Evolutionary conservation across 192 early-diverging fungal species (phyloP).

Genomic region (Dissophora ornata): DNA sequence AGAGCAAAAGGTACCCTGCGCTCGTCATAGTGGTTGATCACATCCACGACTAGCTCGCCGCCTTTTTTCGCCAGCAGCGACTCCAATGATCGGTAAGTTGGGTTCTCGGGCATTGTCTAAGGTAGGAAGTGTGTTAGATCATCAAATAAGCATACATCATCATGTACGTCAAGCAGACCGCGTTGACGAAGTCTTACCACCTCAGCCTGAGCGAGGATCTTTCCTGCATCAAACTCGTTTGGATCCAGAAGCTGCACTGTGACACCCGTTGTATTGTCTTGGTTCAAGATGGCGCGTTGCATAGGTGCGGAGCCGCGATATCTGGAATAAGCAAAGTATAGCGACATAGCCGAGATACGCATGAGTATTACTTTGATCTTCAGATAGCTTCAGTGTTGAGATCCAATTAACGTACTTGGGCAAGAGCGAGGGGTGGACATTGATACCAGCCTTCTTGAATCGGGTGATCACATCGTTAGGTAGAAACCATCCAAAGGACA

Average conservation of each 20-base stretch:
- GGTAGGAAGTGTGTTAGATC: too few relatives aligned
- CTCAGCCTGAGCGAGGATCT: slow-evolving; percentile 76
- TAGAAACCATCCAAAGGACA: slow-evolving; percentile 93
- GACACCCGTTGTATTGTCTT: slow-evolving; percentile 79
- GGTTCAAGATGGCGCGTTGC: slow-evolving; percentile 84
- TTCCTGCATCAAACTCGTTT: slow-evolving; percentile 85
- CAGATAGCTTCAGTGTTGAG: too few relatives aligned
- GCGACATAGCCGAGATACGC: too few relatives aligned
- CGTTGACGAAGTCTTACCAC: slow-evolving; percentile 55
- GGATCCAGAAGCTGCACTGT: slow-evolving; percentile 89
- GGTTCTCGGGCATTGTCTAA: slow-evolving; percentile 48
- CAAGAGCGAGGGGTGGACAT: slow-evolving; percentile 94
- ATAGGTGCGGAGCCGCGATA: slow-evolving; percentile 94
- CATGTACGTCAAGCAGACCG: neutral
- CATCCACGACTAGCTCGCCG: slow-evolving; percentile 68
- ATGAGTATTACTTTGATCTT: neutral
- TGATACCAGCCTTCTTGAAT: slow-evolving; percentile 79
- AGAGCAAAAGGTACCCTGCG: slow-evolving; percentile 69
- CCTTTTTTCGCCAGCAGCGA: slow-evolving; percentile 66
- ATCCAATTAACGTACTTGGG: slow-evolving; percentile 69
- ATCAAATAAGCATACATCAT: too few relatives aligned
- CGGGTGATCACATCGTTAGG: slow-evolving; percentile 74
- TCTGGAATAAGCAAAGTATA: too few relatives aligned
- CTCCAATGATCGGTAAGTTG: slow-evolving; percentile 50
- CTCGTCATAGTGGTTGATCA: slow-evolving; percentile 69